Percentiles rank a stretch among this genome's conserved stretches.
Evolutionary conservation across 2,329 filamentous ascomycete genomes (phyloP).

Genomic region (Elsinoe fawcettii): DNA sequence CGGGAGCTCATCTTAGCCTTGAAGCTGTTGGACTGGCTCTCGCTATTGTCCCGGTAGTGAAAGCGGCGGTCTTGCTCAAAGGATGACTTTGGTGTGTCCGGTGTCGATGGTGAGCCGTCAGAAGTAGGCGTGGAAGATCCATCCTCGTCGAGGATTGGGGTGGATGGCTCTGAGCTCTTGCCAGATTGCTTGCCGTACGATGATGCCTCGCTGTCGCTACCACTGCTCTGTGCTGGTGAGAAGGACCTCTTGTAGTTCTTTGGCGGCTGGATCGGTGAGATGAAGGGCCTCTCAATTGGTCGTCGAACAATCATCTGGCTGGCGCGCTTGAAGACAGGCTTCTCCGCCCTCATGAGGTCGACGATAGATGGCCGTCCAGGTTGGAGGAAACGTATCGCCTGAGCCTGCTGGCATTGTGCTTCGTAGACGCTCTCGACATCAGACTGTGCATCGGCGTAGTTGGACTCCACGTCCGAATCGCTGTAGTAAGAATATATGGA

Average conservation of each 20-base stretch:
- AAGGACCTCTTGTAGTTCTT: slow-evolving; percentile 14
- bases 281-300: slow-evolving; percentile 12
- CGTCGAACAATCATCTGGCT: slow-evolving; percentile 15
- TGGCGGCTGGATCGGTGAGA: slow-evolving; percentile 13
- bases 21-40: slow-evolving; percentile 9
- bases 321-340: slow-evolving; percentile 15
- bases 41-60: slow-evolving; percentile 1
- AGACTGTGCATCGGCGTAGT: slow-evolving; percentile 6
- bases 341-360: slow-evolving; percentile 15
- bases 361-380: slow-evolving; percentile 11
- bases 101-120: slow-evolving; percentile 9
- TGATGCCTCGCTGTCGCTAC: background rate
- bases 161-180: slow-evolving; percentile 8
- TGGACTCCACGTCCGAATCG: slow-evolving; percentile 8
- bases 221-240: background rate
- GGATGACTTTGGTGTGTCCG: slow-evolving; percentile 12
- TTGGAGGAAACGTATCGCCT: slow-evolving; percentile 11
- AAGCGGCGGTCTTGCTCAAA: slow-evolving; percentile 12
- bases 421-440: slow-evolving; percentile 14
- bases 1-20: slow-evolving; percentile 10
- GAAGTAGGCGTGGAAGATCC: slow-evolving; percentile 10
- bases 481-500: slow-evolving; percentile 13
- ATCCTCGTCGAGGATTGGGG: slow-evolving; percentile 13
- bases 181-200: background rate
- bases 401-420: slow-evolving; percentile 8